Evolutionary conservation across 257 asterid species (phyloP), one percentile per base, ranked within the genome.

Genomic region (Ilex aquifolium): DNA sequence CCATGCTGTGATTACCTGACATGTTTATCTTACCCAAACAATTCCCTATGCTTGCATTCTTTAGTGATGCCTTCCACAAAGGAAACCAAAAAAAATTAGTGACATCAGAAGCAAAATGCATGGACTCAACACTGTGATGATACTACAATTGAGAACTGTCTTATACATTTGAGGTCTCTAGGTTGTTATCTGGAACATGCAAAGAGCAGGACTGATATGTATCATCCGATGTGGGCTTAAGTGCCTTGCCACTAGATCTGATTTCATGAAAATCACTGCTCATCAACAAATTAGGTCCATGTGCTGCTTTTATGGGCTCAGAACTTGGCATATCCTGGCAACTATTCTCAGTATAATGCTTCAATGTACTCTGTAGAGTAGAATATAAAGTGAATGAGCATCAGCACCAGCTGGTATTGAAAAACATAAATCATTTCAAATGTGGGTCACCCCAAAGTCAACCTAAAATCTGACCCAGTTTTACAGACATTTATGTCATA

Each of bases 11-110:
- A 70, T 54, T 68, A 21, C 62, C 72, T 52, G 31, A 59, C 17
- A 71, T 62, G 74, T 60, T 77, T 39, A 14, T 64, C 65, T 77
- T 61, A 51, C 56, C 72, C 69, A 59, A 70, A 62, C 30, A 67
- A 72, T 63, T 70, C 56, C 65, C 36, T 44, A 65, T 30, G 56
- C 64, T 62, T 52, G 65, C 46, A 64, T 54, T 62, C 40, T 61
- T 44, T 60, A 44, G 64, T 40, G 65, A 36, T 53, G 59, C 67
- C 78, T 69, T 58, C 44, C 59, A 29, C 32, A 30, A 63, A 44
- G 17, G 68, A 44, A 54, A 29, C 27, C 63, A 31, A 40, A 56
- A 40, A 14, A 14, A 46, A 4, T 49, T 49, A 51, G 65, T 17
- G 51, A 65, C 31, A 31, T 61, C 65, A 49, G 10, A 49, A 49